Evolutionary conservation across 306 rosid genomes (phyloP).

Genomic region (Lotus japonicus): DNA sequence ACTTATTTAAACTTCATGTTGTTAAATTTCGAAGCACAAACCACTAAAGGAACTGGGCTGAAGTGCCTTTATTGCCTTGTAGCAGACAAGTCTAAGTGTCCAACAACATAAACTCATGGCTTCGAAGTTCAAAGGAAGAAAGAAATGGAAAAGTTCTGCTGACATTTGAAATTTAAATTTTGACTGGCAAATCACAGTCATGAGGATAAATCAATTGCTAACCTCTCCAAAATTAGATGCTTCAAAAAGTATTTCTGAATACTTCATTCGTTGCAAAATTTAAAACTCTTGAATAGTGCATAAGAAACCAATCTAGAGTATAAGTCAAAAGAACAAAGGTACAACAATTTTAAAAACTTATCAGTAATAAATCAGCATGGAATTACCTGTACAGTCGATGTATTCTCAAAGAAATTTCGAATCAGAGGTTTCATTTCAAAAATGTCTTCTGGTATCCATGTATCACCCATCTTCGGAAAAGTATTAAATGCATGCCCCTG

Average conservation of each 20-base stretch:
- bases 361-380: neutral
- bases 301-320: neutral
- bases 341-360: neutral
- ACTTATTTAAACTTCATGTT: neutral
- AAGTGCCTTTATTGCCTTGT: neutral
- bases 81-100: neutral
- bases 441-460: constrained; percentile 71
- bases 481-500: constrained; percentile 88
- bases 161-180: neutral
- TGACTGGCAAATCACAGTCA: neutral
- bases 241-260: neutral
- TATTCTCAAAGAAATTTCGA: constrained; percentile 89
- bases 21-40: neutral
- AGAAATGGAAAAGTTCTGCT: neutral
- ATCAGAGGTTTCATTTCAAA: constrained; percentile 69
- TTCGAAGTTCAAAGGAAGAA: constrained; percentile 12
- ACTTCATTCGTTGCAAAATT: neutral
- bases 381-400: constrained; percentile 67
- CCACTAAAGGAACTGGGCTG: neutral
- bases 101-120: constrained; percentile 1
- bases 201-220: neutral
- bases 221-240: neutral
- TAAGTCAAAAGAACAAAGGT: neutral
- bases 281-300: neutral
- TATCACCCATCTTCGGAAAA: constrained; percentile 86